Percentiles rank a stretch among this genome's conserved stretches.
phyloP scores from a whole-genome alignment of 2,329 filamentous ascomycete genomes.

The Fusarium coicis region DNA sequence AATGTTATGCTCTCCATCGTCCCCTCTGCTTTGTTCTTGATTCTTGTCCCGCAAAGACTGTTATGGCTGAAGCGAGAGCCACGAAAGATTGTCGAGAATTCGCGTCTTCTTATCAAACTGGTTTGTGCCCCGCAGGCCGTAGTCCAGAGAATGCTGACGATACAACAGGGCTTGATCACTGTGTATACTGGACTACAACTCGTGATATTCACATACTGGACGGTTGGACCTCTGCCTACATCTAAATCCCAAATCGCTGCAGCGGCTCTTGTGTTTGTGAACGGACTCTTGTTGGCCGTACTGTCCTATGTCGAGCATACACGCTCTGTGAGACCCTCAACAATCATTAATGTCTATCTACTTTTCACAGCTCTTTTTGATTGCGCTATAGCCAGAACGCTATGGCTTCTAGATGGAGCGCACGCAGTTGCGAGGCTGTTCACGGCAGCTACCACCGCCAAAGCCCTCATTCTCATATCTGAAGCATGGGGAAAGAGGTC shows the following conservation, averaged over 20 bases:
- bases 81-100: slow-evolving; percentile 3
- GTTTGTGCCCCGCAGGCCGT: background rate
- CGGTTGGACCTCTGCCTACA: background rate
- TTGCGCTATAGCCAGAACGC: slow-evolving; percentile 2
- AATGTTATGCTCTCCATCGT: slow-evolving; percentile 13
- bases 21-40: slow-evolving; percentile 12
- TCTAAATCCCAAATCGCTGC: slow-evolving; percentile 6
- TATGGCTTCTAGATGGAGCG: slow-evolving; percentile 8
- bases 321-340: slow-evolving; percentile 18
- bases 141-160: background rate
- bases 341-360: slow-evolving; percentile 21
- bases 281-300: slow-evolving; percentile 5
- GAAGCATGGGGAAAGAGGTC: slow-evolving; percentile 23
- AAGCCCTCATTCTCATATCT: slow-evolving; percentile 1
- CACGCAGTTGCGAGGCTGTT: background rate
- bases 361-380: slow-evolving; percentile 11
- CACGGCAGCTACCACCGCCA: slow-evolving; percentile 2
- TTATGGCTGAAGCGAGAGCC: slow-evolving; percentile 10
- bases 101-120: slow-evolving; percentile 6
- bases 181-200: slow-evolving; percentile 8
- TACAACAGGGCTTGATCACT: background rate
- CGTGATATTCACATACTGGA: slow-evolving; percentile 4
- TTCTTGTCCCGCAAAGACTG: background rate
- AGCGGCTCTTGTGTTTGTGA: slow-evolving; percentile 15
- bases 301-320: slow-evolving; percentile 22